phyloP scores from a whole-genome alignment of 805 yeast genomes.

The Monosporozyma yasuniensis region DNA sequence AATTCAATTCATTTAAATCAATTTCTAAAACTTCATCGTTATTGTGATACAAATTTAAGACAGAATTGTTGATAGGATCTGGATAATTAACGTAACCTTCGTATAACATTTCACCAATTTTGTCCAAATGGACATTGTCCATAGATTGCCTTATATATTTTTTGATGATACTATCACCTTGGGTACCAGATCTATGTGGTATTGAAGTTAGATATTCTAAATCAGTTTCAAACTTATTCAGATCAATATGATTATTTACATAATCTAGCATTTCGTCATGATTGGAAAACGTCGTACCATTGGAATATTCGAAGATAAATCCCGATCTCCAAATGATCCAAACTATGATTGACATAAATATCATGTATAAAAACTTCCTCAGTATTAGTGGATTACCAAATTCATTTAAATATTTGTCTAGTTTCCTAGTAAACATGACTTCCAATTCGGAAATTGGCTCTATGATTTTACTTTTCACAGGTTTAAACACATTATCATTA shows the following conservation, averaged over 20 bases:
- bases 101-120: conserved; percentile 33
- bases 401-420: conserved; percentile 50
- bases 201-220: conserved; percentile 62
- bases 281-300: conserved; percentile 52
- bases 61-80: conserved; percentile 17
- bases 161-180: conserved; percentile 68
- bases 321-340: conserved; percentile 49
- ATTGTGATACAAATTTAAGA: conserved; percentile 13
- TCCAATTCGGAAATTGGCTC: conserved; percentile 29
- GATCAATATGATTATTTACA: conserved; percentile 41
- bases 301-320: conserved; percentile 24
- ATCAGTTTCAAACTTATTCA: conserved; percentile 50
- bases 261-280: conserved; percentile 40
- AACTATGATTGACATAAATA: conserved; percentile 45
- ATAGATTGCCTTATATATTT: conserved; percentile 54
- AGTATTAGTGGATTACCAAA: conserved; percentile 78
- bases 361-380: conserved; percentile 60
- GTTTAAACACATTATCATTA: conserved; percentile 3
- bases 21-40: conserved; percentile 19
- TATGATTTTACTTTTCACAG: conserved; percentile 19
- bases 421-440: conserved; percentile 16
- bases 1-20: conserved; percentile 34
- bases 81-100: conserved; percentile 62
- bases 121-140: conserved; percentile 43
- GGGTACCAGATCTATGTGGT: conserved; percentile 81